Evolutionary conservation across 1,139 yeast genomes (phyloP), one percentile per base, ranked within the genome.

Genomic region (Suhomyces panamericanus): DNA sequence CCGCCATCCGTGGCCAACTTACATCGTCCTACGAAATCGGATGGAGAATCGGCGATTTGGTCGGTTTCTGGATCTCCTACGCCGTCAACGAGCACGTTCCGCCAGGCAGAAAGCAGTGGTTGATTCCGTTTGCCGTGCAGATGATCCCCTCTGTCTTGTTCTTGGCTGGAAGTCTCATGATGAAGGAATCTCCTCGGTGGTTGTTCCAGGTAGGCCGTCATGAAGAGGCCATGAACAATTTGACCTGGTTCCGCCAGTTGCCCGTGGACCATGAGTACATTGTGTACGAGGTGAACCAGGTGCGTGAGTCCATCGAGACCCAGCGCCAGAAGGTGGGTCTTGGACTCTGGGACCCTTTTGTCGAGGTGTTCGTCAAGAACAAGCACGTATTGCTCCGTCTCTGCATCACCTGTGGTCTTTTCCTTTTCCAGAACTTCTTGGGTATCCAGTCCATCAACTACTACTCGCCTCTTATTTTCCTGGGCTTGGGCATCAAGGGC

Each of bases 381-480:
- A 59, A 56, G 45, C 60, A 59, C 43, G 56, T 70, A 6, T 59
- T 69, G 35, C 53, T 58, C 49, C 58, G 75, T 32, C 56, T 69
- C 47, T 46, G 58, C 24, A 61, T 70, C 43, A 69, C 76, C 11
- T 63, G 69, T 48, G 43, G 61, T 22, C 58, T 72, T 35, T 70
- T 70, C 52, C 57, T 71, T 35, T 65, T 73, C 54, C 77, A 73
- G 55, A 71, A 73, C 57, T 70, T 72, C 50, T 63, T 71, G 57
- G 78, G 78, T 22, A 70, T 73, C 50, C 78, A 71, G 58, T 67
- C 73, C 9, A 70, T 72, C 55, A 73, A 73, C 55, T 73, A 73
- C 53, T 73, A 73, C 56, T 70, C 77, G 10, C 77, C 78, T 15
- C 63, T 62, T 30, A 64, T 73, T 43, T 73, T 73, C 52, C 58